Percentiles rank a stretch among this genome's conserved stretches.
These are phyloP conservation scores for Botrytis byssoidea DNA, from an alignment of 2,329 filamentous ascomycete genomes.

Conservation along the genomic window DNA sequence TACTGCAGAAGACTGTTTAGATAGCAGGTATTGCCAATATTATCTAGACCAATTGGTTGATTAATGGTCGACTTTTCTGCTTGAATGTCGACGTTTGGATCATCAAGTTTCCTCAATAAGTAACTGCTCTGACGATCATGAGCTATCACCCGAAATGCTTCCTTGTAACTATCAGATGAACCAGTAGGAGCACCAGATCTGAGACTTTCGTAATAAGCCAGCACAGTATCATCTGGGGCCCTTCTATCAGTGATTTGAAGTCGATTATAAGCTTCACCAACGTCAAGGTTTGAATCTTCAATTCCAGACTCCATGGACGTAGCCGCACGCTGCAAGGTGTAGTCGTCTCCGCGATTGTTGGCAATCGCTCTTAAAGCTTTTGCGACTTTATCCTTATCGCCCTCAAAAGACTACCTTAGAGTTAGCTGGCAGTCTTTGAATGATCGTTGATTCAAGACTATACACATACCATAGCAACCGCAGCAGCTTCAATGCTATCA, in stretches of 20 bases:
- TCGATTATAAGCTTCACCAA: conserved; percentile 38
- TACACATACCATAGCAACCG: conserved; percentile 36
- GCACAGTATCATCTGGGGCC: conserved; percentile 37
- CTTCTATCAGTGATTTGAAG: conserved; percentile 35
- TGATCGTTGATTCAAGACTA: neutral
- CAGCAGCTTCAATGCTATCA: conserved; percentile 38
- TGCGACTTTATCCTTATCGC: conserved; percentile 36
- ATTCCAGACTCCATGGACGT: conserved; percentile 33
- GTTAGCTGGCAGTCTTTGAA: conserved; percentile 11
- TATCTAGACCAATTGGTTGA: conserved; percentile 82
- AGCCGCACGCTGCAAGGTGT: conserved; percentile 33
- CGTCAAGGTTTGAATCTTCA: conserved; percentile 29
- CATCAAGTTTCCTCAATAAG: conserved; percentile 38
- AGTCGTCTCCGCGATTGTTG: conserved; percentile 32
- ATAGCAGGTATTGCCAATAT: conserved; percentile 98
- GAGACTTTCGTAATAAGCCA: conserved; percentile 37
- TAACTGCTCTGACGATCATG: conserved; percentile 37
- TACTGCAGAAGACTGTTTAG: conserved; percentile 96
- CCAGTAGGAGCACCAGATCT: conserved; percentile 32
- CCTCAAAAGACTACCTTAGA: conserved; percentile 32
- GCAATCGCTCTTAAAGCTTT: conserved; percentile 37
- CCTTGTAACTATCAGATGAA: conserved; percentile 37
- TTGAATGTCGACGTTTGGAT: conserved; percentile 38
- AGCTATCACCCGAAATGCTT: conserved; percentile 39
- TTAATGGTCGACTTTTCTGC: conserved; percentile 40